Conservation (phyloP, 2,329 filamentous ascomycete genomes). For the Acephala macrosclerotiorum region DNA sequence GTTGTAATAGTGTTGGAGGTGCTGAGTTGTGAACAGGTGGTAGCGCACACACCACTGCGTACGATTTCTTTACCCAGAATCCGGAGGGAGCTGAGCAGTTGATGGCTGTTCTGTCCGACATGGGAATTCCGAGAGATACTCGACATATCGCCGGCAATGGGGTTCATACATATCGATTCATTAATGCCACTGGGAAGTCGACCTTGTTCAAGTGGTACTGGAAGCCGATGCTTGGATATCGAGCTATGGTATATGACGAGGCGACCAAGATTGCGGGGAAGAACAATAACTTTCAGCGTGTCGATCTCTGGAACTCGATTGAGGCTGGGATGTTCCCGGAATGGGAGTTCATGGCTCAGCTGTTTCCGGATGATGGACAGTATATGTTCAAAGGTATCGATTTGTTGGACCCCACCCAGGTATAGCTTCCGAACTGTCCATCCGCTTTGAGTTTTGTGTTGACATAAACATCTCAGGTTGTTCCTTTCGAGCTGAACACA, state of each 20-base stretch:
- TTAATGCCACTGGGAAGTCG: conserved; percentile 52
- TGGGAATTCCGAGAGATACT: conserved; percentile 51
- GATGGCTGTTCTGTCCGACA: conserved; percentile 59
- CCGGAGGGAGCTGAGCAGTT: conserved; percentile 51
- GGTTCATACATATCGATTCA: conserved; percentile 56
- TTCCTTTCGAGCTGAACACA: conserved; percentile 58
- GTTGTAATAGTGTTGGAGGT: not conserved
- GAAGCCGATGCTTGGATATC: conserved; percentile 53
- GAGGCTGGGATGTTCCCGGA: conserved; percentile 52
- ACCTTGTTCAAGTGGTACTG: conserved; percentile 57
- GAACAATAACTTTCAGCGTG: conserved; percentile 46
- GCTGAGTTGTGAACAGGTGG: conserved; percentile 33
- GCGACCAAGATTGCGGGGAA: conserved; percentile 45
- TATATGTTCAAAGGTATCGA: conserved; percentile 54
- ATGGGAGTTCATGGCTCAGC: conserved; percentile 61
- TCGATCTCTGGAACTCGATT: conserved; percentile 53
- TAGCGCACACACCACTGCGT: conserved; percentile 48
- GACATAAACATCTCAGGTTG: conserved; percentile 51
- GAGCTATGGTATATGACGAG: conserved; percentile 50
- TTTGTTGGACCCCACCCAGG: conserved; percentile 60
- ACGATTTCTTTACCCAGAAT: conserved; percentile 53
- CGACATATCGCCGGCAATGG: conserved; percentile 54
- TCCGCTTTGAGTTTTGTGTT: not conserved
- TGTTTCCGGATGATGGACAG: conserved; percentile 61
- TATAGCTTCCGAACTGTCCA: conserved; percentile 29